Evolutionary conservation across 306 rosid genomes (phyloP), one percentile per base, ranked within the genome.

Genomic region (Carpinus fangiana): DNA sequence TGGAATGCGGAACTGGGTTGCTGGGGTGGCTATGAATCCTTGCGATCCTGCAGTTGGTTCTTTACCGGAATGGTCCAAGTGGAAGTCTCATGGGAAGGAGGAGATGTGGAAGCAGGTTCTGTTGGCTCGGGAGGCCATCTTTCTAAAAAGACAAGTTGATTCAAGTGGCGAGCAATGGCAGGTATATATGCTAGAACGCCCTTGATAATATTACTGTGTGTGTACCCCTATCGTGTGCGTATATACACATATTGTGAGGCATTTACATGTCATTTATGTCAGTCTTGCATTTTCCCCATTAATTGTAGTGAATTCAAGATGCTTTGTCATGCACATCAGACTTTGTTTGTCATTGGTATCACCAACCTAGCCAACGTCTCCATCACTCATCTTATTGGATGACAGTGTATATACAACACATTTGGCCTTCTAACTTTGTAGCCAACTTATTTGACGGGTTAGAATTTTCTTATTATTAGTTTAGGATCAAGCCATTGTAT

Each of bases 51-150:
- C 31, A 10, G 78, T 86, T 76, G 90, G 92, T 80, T 73, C 52
- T 18, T 52, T 92, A 34, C 93, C 95, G 18, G 89, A 89, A 60
- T 83, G 74, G 80, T 53, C 88, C 7, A 88, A 86, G 79, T 90
- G 97, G 93, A 92, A 77, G 78, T 86, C 87, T 72, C 67, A 31
- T 50, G 78, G 80, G 34, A 77, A 77, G 57, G 85, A 78, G 77
- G 86, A 83, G 79, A 62, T 50, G 26, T 95, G 95, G 98, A 91
- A 86, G 86, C 88, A 82, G 83, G 87, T 85, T 73, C 80, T 95
- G 86, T 66, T 78, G 77, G 88, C 85, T 76, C 88, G 98, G 34
- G 93, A 87, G 80, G 90, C 84, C 16, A 83, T 51, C 21, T 87
- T 80, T 61, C 43, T 74, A 78, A 88, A 84, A 55, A 86, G 87